Conservation (phyloP, 805 yeast species). For the Naumovozyma castellii region DNA sequence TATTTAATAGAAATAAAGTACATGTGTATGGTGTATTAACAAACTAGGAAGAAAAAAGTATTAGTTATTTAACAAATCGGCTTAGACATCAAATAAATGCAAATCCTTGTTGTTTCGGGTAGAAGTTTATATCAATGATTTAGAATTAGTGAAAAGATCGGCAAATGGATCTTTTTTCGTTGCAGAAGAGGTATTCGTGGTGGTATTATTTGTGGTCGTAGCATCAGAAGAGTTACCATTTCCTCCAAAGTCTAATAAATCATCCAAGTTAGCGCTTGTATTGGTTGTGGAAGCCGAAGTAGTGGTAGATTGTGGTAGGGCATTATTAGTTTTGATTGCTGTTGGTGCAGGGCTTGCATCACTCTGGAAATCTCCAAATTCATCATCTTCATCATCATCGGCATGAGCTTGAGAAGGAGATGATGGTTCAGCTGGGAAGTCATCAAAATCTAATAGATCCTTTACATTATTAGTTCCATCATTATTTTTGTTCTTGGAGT, state of each 20-base stretch:
- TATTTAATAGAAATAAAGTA: background rate
- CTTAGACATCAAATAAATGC: too few species aligned
- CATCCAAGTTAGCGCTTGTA: conserved; percentile 7
- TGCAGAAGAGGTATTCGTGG: conserved; percentile 5
- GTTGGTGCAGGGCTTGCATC: conserved; percentile 12
- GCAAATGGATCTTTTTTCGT: conserved; percentile 23
- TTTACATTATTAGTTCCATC: conserved; percentile 20
- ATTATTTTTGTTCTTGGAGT: conserved; percentile 9
- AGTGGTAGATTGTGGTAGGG: background rate
- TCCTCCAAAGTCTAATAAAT: conserved; percentile 10
- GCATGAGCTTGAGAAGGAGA: conserved; percentile 3
- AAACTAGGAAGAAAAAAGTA: too few species aligned
- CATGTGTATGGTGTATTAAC: background rate
- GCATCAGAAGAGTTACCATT: conserved; percentile 1
- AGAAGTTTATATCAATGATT: conserved; percentile 25
- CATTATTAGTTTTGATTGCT: conserved; percentile 6
- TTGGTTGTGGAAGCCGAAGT: conserved; percentile 3
- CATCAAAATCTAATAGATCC: conserved; percentile 27
- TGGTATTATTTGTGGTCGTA: conserved; percentile 10
- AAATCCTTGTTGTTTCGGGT: too few species aligned
- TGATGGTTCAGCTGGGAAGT: conserved; percentile 6
- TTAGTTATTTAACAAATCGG: too few species aligned
- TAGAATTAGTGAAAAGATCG: conserved; percentile 25
- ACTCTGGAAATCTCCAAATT: conserved; percentile 32
- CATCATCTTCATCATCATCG: conserved; percentile 28